Evolutionary conservation across 2,329 filamentous ascomycete species (phyloP).

Genomic region (Geosmithia putterillii): DNA sequence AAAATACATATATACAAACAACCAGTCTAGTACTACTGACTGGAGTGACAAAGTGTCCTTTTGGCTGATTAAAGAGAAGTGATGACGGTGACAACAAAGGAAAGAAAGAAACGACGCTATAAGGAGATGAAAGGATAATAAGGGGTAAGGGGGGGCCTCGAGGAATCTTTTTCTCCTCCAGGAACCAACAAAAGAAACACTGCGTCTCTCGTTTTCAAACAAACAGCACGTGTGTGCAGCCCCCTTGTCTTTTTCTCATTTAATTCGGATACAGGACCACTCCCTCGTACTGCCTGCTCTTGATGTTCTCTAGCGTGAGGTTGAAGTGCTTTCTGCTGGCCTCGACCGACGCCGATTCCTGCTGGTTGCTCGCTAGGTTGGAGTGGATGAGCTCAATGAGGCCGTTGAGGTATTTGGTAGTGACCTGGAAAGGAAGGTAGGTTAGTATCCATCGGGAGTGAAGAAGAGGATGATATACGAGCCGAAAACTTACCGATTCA

Average conservation of each 20-base stretch:
- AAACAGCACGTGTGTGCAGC: neutral
- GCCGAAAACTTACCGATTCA: slow-evolving; percentile 57
- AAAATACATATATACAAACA: too few species aligned
- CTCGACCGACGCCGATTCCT: slow-evolving; percentile 72
- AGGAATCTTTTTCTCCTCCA: neutral
- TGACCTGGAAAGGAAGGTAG: slow-evolving; percentile 53
- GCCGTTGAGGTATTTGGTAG: slow-evolving; percentile 94
- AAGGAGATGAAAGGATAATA: neutral
- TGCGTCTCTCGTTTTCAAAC: neutral
- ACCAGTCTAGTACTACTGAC: too few species aligned
- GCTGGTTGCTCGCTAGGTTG: slow-evolving; percentile 76
- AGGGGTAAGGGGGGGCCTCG: neutral
- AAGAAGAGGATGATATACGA: neutral
- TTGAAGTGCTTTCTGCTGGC: slow-evolving; percentile 89
- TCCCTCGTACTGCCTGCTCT: slow-evolving; percentile 83
- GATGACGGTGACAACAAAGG: neutral
- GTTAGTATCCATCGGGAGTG: neutral
- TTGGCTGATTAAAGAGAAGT: neutral
- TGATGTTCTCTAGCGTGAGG: slow-evolving; percentile 88
- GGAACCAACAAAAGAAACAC: neutral
- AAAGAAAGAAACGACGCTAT: neutral
- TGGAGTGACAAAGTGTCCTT: too few species aligned
- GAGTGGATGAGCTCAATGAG: slow-evolving; percentile 97
- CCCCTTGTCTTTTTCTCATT: neutral
- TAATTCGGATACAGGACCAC: slow-evolving; percentile 57